A percentile compares a stretch with the other conserved stretches of the same genome.
phyloP scores from a whole-genome alignment of 1,139 yeast species.

The Zygoascus meyerae region DNA sequence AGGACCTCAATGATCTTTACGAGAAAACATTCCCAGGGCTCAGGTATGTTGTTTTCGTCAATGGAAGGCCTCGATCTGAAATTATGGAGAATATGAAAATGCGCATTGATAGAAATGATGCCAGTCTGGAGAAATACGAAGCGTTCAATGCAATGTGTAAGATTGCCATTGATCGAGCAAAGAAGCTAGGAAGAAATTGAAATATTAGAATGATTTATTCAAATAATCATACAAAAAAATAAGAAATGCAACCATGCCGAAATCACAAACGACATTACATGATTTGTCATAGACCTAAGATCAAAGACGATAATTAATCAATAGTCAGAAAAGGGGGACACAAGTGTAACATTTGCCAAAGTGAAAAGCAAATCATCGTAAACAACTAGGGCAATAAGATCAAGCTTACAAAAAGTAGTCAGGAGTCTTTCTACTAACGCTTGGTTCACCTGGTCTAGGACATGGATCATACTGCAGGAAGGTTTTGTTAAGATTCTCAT shows the following conservation, averaged over 20 bases:
- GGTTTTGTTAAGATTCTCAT: slow-evolving; percentile 52
- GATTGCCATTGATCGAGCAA: slow-evolving; percentile 72
- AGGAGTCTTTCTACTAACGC: slow-evolving; percentile 96
- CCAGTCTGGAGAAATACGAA: slow-evolving; percentile 49
- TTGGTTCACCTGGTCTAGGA: slow-evolving; percentile 94
- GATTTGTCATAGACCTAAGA: too few species aligned
- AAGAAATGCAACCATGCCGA: background rate
- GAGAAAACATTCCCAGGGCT: slow-evolving; percentile 75
- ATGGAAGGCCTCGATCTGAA: slow-evolving; percentile 63
- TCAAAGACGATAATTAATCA: too few species aligned
- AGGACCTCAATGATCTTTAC: slow-evolving; percentile 52
- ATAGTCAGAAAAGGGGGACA: too few species aligned
- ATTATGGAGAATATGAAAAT: slow-evolving; percentile 61
- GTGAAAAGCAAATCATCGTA: too few species aligned
- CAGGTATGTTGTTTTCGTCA: slow-evolving; percentile 84
- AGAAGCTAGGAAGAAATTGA: slow-evolving; percentile 19
- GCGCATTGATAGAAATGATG: slow-evolving; percentile 53
- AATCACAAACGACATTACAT: too few species aligned
- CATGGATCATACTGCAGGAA: slow-evolving; percentile 93
- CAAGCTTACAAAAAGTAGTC: slow-evolving; percentile 73
- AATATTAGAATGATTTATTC: slow-evolving; percentile 1
- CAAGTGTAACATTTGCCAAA: too few species aligned
- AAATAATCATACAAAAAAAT: slow-evolving; percentile 3
- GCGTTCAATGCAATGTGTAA: slow-evolving; percentile 88
- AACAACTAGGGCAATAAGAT: too few species aligned